phyloP scores from a whole-genome alignment of 176 grass and related monocot species.

The Ensete glaucum region DNA sequence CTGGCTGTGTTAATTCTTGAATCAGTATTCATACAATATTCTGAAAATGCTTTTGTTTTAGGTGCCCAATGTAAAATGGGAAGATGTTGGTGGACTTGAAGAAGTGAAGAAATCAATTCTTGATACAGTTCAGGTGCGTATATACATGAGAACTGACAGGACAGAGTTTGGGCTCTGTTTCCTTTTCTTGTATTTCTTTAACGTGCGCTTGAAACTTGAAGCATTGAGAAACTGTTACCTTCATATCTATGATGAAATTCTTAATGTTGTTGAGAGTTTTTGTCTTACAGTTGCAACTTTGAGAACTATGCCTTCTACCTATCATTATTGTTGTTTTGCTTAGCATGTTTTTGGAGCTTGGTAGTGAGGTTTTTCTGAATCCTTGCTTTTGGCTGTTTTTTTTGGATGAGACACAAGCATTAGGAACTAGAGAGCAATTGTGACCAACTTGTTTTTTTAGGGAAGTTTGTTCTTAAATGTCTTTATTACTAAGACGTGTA shows the following conservation, averaged over 20 bases:
- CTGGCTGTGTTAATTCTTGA: neutral
- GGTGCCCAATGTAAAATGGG: conserved; percentile 99
- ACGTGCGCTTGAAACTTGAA: too few relatives aligned
- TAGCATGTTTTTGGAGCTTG: neutral
- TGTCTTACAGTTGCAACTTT: neutral
- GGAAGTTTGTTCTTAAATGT: neutral
- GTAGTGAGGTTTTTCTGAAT: neutral
- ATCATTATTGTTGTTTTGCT: neutral
- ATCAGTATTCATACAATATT: conserved; percentile 3
- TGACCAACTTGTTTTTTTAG: too few relatives aligned
- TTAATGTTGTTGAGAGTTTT: neutral
- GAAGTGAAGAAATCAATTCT: conserved; percentile 99
- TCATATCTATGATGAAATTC: neutral
- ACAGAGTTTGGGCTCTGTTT: neutral
- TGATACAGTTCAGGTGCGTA: conserved; percentile 69
- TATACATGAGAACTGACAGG: neutral
- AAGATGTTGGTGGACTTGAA: conserved; percentile 97
- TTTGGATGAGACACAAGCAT: neutral
- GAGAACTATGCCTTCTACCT: neutral
- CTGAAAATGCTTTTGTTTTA: conserved; percentile 22
- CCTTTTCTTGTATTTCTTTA: too few relatives aligned
- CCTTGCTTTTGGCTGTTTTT: neutral
- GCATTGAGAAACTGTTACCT: neutral
- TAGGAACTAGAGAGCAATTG: neutral
- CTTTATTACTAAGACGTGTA: neutral